Evolutionary conservation across 2,329 filamentous ascomycete species (phyloP).

Genomic region (Cladosporium sp.): DNA sequence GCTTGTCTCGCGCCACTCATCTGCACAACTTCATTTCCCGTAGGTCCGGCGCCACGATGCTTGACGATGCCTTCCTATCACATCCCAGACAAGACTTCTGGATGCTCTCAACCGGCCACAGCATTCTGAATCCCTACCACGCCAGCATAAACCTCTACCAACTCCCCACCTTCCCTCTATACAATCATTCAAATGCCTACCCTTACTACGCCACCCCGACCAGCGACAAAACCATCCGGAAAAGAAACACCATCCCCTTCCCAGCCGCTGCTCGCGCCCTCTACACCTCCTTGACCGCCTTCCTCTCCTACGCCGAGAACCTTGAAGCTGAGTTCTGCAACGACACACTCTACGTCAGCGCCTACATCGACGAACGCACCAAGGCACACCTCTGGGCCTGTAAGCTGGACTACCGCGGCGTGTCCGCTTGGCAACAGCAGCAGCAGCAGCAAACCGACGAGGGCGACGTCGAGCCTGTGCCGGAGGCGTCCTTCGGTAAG

Average conservation of each 20-base stretch:
- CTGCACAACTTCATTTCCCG: neutral
- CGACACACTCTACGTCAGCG: neutral
- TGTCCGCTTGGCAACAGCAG: neutral
- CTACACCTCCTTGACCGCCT: conserved; percentile 5
- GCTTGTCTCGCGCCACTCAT: conserved; percentile 10
- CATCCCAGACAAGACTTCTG: neutral
- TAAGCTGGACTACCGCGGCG: conserved; percentile 12
- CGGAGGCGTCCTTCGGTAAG: neutral
- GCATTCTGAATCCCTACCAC: neutral
- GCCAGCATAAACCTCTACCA: neutral
- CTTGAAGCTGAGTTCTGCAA: conserved; percentile 11
- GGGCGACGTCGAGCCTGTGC: neutral
- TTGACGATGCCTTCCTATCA: neutral
- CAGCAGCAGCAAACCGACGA: neutral
- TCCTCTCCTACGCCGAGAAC: neutral
- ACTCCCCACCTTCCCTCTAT: neutral
- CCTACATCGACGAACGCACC: neutral
- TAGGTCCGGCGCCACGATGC: neutral
- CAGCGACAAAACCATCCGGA: neutral
- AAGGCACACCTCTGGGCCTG: conserved; percentile 9
- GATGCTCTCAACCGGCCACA: neutral
- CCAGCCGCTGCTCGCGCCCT: conserved; percentile 10
- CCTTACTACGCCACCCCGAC: neutral
- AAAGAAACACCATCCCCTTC: conserved; percentile 1
- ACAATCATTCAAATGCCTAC: neutral